Conservation (phyloP, 768 basidiomycete species). For the Austroboletus festivus region DNA sequence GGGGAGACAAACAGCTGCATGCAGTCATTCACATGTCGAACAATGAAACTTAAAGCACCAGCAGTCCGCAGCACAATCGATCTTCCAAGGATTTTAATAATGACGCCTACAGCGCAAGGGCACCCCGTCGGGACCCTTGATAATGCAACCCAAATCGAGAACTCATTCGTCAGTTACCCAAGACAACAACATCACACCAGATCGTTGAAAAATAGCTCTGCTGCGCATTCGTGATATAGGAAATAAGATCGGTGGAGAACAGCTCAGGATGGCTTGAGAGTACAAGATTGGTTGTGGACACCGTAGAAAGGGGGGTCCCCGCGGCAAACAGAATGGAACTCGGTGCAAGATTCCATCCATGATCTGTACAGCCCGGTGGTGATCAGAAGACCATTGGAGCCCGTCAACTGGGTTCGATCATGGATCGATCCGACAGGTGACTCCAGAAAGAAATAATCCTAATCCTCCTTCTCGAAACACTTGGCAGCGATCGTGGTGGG, state of each 20-base stretch:
- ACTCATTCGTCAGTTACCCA: not conserved
- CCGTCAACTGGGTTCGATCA: conserved; percentile 48
- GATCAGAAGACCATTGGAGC: conserved; percentile 40
- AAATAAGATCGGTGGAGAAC: conserved; percentile 17
- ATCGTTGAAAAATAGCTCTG: conserved; percentile 56
- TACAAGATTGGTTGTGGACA: conserved; percentile 43
- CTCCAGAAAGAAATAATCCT: conserved; percentile 39
- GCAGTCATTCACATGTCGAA: conserved; percentile 54
- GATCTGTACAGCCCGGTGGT: conserved; percentile 42
- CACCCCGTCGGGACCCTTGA: conserved; percentile 45
- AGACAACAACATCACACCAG: not conserved
- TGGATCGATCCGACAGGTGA: not conserved
- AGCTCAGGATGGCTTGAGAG: conserved; percentile 46
- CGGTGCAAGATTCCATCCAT: conserved; percentile 51
- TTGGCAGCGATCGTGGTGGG: conserved; percentile 43
- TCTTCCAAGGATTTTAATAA: conserved; percentile 53
- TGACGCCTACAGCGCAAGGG: conserved; percentile 45
- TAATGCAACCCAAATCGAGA: too few relatives aligned
- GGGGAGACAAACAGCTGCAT: conserved; percentile 45
- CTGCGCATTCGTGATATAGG: conserved; percentile 49
- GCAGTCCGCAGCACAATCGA: conserved; percentile 58
- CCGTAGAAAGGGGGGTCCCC: conserved; percentile 44
- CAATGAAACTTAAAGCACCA: conserved; percentile 56
- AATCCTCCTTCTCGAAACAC: conserved; percentile 51
- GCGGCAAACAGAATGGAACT: conserved; percentile 47